Percentiles rank a stretch among this genome's conserved stretches.
Conservation (phyloP, 2,329 filamentous ascomycete species). For the Cladobotryum mycophilum region DNA sequence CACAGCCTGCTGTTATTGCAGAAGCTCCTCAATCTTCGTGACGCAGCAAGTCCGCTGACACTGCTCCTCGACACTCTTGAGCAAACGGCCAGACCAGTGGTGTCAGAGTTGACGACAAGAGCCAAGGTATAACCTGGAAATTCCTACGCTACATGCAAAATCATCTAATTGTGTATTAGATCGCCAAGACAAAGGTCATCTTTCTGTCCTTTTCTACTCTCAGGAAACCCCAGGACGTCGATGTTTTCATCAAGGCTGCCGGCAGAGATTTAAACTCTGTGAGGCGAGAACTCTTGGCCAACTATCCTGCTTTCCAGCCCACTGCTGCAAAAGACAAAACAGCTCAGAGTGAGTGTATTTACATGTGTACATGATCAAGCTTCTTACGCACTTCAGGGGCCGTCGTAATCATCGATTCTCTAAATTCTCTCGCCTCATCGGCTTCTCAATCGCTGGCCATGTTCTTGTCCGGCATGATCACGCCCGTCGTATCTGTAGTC, state of each 20-base stretch:
- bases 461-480: slow-evolving; percentile 64
- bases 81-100: slow-evolving; percentile 64
- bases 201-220: slow-evolving; percentile 74
- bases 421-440: slow-evolving; percentile 58
- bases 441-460: slow-evolving; percentile 53
- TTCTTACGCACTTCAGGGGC: slow-evolving; percentile 42
- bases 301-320: slow-evolving; percentile 38
- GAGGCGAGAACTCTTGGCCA: slow-evolving; percentile 51
- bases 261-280: slow-evolving; percentile 53
- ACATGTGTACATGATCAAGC: neutral
- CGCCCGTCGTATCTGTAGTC: slow-evolving; percentile 64
- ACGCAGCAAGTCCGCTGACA: slow-evolving; percentile 79
- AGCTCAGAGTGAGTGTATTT: slow-evolving; percentile 35
- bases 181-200: slow-evolving; percentile 62
- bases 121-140: slow-evolving; percentile 52
- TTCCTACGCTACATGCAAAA: neutral
- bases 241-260: slow-evolving; percentile 60
- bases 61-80: slow-evolving; percentile 79
- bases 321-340: slow-evolving; percentile 29
- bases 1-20: slow-evolving; percentile 81
- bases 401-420: slow-evolving; percentile 73
- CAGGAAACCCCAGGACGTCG: slow-evolving; percentile 55
- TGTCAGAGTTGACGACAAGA: slow-evolving; percentile 67
- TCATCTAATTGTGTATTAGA: slow-evolving; percentile 23
- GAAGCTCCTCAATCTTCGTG: slow-evolving; percentile 70